Conservation (phyloP, 176 grass and related monocot genomes). For the Musa beccarii region DNA sequence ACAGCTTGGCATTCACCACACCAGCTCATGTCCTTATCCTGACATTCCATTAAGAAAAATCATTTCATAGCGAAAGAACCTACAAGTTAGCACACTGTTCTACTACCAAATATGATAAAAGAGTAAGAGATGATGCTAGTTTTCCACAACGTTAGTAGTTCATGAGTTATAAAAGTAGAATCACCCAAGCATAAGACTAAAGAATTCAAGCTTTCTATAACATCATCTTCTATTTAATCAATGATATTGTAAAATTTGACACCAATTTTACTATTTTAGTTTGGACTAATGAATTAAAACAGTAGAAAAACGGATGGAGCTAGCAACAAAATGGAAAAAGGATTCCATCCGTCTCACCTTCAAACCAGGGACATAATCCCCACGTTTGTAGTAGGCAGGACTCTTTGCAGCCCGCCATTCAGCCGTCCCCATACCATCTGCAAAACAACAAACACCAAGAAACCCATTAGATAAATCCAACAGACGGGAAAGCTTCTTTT, state of each 20-base stretch:
- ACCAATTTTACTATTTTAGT: no score
- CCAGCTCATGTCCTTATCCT: not conserved
- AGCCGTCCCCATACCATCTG: conserved; percentile 96
- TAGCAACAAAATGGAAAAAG: not conserved
- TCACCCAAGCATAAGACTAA: not conserved
- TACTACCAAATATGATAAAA: not conserved
- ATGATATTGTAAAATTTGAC: no score
- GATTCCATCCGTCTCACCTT: conserved; percentile 34
- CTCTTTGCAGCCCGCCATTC: conserved; percentile 85
- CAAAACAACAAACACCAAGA: not conserved
- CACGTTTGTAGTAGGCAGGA: conserved; percentile 82
- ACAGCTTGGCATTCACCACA: no score
- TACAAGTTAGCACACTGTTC: not conserved
- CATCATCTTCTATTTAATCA: no score
- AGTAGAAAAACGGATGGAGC: not conserved
- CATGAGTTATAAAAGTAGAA: not conserved
- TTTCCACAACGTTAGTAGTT: not conserved
- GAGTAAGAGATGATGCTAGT: not conserved
- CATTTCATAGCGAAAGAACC: not conserved
- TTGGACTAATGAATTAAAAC: not conserved
- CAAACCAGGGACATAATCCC: conserved; percentile 83
- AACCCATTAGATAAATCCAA: not conserved
- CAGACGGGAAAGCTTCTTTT: not conserved
- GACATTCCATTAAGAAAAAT: not conserved
- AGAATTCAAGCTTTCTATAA: not conserved